These are phyloP conservation scores for Hansenula anomala DNA, from an alignment of 1,139 yeast species.

Conservation along the genomic window DNA sequence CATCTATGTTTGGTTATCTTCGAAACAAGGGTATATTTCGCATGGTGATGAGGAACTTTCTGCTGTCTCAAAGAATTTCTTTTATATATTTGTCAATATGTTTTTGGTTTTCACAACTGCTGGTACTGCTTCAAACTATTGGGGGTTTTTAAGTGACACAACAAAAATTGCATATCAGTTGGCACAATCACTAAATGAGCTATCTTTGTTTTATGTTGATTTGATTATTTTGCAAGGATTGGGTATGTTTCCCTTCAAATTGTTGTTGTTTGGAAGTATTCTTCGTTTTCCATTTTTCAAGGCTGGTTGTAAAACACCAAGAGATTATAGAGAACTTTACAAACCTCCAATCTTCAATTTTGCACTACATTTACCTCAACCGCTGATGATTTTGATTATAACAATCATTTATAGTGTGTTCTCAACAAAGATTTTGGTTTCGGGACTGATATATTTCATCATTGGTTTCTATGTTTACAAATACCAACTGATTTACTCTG, in stretches of 20 bases:
- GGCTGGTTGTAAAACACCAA: constrained; percentile 58
- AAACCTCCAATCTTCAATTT: constrained; percentile 78
- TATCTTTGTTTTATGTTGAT: constrained; percentile 78
- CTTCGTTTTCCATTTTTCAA: constrained; percentile 54
- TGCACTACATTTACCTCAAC: constrained; percentile 79
- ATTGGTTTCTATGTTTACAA: constrained; percentile 77
- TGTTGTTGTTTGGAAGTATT: constrained; percentile 61
- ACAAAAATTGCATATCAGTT: constrained; percentile 74
- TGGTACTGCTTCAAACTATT: constrained; percentile 66
- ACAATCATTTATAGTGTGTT: constrained; percentile 73
- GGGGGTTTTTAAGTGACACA: constrained; percentile 69
- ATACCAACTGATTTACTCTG: constrained; percentile 72
- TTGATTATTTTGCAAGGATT: constrained; percentile 78
- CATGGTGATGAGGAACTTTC: constrained; percentile 75
- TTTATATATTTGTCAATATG: constrained; percentile 72
- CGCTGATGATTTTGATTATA: constrained; percentile 68
- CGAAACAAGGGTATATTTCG: constrained; percentile 66
- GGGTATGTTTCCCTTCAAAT: constrained; percentile 75
- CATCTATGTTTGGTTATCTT: constrained; percentile 60
- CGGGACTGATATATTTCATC: constrained; percentile 69
- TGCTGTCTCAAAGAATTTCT: constrained; percentile 71
- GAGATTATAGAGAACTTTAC: constrained; percentile 64
- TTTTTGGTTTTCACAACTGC: constrained; percentile 76
- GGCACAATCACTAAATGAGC: constrained; percentile 64
- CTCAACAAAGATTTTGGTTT: constrained; percentile 68